Base-by-base conservation (phyloP, 225 moss, liverwort and hornwort genomes). In the Polytrichum formosum region DNA sequence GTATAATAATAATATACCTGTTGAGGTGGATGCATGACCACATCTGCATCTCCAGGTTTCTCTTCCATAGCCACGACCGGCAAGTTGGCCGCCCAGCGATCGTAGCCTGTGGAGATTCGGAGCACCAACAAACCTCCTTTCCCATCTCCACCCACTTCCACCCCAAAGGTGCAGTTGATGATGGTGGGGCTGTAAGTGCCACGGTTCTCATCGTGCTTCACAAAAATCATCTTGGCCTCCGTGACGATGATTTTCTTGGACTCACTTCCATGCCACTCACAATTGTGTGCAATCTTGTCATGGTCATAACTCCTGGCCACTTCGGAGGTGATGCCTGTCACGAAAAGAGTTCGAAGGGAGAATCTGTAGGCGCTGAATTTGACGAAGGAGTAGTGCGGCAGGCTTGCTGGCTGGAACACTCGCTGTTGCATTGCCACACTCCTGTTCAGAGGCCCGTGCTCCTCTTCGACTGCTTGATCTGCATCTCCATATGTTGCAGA, bases 101-200 rank as follows among this genome's bases (percentile, higher is more conserved):
- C 59, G 18, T 85, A 87, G 1, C 89, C 91, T 0, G 79, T 83
- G 4, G 92, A 83, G 25, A 92, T 70, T 26, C 83, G 78, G 19
- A 95, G 67, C 53, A 86, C 79, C 0, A 92, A 84, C 62, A 74
- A 55, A 0, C 90, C 91, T 0, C 92, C 92, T 25, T 61, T 46
- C 6, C 86, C 68, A 46, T 88, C 84, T 4, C 70, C 76, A 17
- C 89, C 91, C 0, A 90, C 79, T 0, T 79, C 68, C 18, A 69
- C 27, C 13, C 28, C 37, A 65, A 92, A 95, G 1, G 89, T 90
- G 77, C 95, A 95, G 69, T 95, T 91, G 67, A 95, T 77, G 27
- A 90, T 61, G 23, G 74, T 64, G 5, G 90, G 77, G 7, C 53
- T 81, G 62, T 95, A 95, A 0, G 79, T 61, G 35, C 78, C 83